Conservation (phyloP, 176 grass and related monocot genomes). For the Tuctoria greenei region DNA sequence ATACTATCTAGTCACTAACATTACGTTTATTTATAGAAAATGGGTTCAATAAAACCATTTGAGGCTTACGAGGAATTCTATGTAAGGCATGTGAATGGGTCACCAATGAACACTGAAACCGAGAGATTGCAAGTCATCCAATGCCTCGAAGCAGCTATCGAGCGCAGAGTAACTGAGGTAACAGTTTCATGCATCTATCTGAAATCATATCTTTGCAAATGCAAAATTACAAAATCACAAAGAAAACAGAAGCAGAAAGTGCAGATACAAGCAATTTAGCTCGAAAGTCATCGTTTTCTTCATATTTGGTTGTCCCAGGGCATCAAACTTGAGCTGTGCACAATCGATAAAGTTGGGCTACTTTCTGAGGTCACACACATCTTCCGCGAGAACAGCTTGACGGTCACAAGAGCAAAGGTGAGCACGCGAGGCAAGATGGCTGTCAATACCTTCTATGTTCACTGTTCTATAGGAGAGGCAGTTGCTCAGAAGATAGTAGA, state of each 20-base stretch:
- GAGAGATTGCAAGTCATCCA: slow-evolving; percentile 67
- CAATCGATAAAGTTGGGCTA: slow-evolving; percentile 64
- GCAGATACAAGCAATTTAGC: not conserved
- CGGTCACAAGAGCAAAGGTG: slow-evolving; percentile 71
- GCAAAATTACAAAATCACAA: not conserved
- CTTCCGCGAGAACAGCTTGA: slow-evolving; percentile 82
- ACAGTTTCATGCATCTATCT: slow-evolving; percentile 17
- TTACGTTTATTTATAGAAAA: not conserved
- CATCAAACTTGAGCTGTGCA: slow-evolving; percentile 76
- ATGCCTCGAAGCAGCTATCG: slow-evolving; percentile 83
- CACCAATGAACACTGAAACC: slow-evolving; percentile 61
- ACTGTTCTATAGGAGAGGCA: slow-evolving; percentile 43
- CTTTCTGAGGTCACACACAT: slow-evolving; percentile 79
- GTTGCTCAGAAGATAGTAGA: slow-evolving; percentile 71
- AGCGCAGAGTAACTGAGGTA: slow-evolving; percentile 82
- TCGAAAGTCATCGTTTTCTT: not conserved
- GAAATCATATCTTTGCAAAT: not conserved
- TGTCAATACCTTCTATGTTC: slow-evolving; percentile 77
- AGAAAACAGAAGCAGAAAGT: too few species aligned
- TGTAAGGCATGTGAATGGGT: slow-evolving; percentile 73
- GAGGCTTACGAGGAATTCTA: slow-evolving; percentile 63
- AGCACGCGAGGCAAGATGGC: slow-evolving; percentile 57
- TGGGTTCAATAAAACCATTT: slow-evolving; percentile 3
- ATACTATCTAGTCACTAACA: not conserved
- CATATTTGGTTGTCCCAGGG: slow-evolving; percentile 40